Evolutionary conservation across 2,329 filamentous ascomycete species (phyloP).

Genomic region (Domatiomyces catenatus): DNA sequence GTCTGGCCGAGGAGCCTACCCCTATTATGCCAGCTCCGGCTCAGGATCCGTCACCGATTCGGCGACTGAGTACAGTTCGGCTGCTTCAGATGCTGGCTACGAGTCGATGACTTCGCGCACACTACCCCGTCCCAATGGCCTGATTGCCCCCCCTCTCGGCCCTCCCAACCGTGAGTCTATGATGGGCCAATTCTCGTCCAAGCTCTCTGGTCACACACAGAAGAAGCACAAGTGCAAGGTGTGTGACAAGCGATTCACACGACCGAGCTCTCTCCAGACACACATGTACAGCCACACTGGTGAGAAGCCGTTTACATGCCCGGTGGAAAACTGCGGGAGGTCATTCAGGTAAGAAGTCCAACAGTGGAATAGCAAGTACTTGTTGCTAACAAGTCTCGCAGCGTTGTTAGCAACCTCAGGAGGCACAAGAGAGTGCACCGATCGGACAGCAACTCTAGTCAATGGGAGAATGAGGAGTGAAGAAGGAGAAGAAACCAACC

Average conservation of each 20-base stretch:
- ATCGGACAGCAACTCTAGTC: constrained; percentile 27
- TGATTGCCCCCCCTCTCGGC: constrained; percentile 44
- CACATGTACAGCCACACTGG: constrained; percentile 98
- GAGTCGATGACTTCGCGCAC: constrained; percentile 62
- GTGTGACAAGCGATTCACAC: constrained; percentile 92
- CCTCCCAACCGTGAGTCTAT: constrained; percentile 85
- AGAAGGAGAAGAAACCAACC: neutral
- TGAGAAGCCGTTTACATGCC: constrained; percentile 91
- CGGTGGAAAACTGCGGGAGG: constrained; percentile 85
- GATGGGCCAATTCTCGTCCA: constrained; percentile 98
- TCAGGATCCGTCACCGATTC: constrained; percentile 39
- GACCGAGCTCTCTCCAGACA: constrained; percentile 84
- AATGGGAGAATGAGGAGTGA: constrained; percentile 16
- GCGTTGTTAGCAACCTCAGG: constrained; percentile 81
- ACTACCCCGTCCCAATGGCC: constrained; percentile 60
- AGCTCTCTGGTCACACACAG: constrained; percentile 84
- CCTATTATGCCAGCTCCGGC: constrained; percentile 65
- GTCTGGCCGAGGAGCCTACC: constrained; percentile 66
- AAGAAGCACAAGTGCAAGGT: constrained; percentile 99
- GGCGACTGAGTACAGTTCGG: constrained; percentile 85
- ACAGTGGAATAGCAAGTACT: neutral
- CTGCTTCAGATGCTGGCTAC: constrained; percentile 59
- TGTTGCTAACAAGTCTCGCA: neutral
- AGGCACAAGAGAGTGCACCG: constrained; percentile 95
- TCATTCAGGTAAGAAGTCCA: constrained; percentile 52